These are phyloP conservation scores for Pyricularia grisea DNA, from an alignment of 2,329 filamentous ascomycete species.

Conservation along the genomic window DNA sequence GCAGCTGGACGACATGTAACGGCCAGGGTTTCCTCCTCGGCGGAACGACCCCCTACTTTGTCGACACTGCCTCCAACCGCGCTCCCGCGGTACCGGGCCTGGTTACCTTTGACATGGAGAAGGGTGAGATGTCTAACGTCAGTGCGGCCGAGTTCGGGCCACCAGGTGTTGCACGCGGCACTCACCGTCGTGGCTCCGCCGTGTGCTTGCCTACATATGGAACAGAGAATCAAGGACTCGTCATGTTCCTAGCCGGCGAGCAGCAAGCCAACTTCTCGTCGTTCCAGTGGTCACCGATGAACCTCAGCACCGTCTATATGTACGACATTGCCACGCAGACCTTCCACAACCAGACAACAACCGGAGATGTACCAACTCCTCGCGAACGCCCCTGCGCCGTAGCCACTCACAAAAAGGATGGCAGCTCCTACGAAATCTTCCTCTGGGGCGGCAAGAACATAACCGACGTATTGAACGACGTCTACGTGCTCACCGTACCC, in stretches of 20 bases:
- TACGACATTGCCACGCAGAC: neutral
- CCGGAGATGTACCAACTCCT: neutral
- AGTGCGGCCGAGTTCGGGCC: neutral
- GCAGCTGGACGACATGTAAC: neutral
- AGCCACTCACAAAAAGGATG: neutral
- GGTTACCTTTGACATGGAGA: neutral
- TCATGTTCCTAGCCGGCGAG: neutral
- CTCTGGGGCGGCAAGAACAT: neutral
- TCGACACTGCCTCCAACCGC: neutral
- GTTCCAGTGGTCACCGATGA: neutral
- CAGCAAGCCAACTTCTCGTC: neutral
- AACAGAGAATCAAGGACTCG: neutral
- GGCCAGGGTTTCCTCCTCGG: neutral
- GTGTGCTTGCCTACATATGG: neutral
- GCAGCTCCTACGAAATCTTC: neutral
- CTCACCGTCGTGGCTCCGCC: neutral
- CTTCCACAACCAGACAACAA: neutral
- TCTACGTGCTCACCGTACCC: neutral
- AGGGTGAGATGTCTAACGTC: neutral
- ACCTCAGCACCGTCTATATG: neutral
- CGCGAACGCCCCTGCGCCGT: neutral
- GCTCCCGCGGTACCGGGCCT: neutral
- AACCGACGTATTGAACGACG: neutral
- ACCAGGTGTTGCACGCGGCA: neutral
- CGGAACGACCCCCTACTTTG: neutral